phyloP scores from a whole-genome alignment of 2,329 filamentous ascomycete genomes.

The Chaetomiaceae sp. region DNA sequence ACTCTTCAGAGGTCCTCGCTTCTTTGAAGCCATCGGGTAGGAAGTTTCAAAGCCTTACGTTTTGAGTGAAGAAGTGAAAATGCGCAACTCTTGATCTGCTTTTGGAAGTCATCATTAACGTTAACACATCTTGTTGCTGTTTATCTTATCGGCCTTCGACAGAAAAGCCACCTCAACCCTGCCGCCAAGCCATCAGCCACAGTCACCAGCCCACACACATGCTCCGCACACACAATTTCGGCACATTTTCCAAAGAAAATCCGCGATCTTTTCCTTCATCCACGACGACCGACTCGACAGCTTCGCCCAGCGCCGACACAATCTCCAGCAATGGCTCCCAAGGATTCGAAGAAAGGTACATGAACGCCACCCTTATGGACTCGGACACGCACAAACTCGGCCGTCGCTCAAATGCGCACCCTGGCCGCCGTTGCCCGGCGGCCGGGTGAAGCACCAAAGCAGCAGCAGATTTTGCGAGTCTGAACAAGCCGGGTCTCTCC shows the following conservation, averaged over 20 bases:
- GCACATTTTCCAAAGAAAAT: slow-evolving; percentile 13
- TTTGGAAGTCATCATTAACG: neutral
- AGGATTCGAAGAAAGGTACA: slow-evolving; percentile 37
- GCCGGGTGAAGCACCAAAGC: slow-evolving; percentile 49
- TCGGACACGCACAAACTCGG: slow-evolving; percentile 21
- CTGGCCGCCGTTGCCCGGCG: slow-evolving; percentile 23
- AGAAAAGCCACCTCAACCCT: neutral
- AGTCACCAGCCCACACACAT: slow-evolving; percentile 14
- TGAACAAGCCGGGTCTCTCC: slow-evolving; percentile 30
- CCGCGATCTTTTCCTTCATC: slow-evolving; percentile 14
- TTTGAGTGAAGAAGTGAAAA: neutral
- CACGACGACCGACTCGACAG: slow-evolving; percentile 24
- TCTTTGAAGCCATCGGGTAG: slow-evolving; percentile 40
- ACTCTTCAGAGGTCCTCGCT: slow-evolving; percentile 36
- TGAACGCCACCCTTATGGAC: slow-evolving; percentile 20
- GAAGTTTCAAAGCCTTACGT: too few relatives aligned
- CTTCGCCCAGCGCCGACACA: slow-evolving; percentile 25
- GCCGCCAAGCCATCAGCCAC: slow-evolving; percentile 8
- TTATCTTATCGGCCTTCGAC: slow-evolving; percentile 15
- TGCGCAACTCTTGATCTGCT: neutral
- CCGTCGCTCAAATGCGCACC: slow-evolving; percentile 25
- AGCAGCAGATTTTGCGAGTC: slow-evolving; percentile 74
- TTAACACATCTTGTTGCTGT: neutral
- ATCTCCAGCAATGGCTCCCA: slow-evolving; percentile 33
- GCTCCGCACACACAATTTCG: slow-evolving; percentile 25